Evolutionary conservation across 2,329 filamentous ascomycete species (phyloP).

Genomic region (Zarea fungicola): DNA sequence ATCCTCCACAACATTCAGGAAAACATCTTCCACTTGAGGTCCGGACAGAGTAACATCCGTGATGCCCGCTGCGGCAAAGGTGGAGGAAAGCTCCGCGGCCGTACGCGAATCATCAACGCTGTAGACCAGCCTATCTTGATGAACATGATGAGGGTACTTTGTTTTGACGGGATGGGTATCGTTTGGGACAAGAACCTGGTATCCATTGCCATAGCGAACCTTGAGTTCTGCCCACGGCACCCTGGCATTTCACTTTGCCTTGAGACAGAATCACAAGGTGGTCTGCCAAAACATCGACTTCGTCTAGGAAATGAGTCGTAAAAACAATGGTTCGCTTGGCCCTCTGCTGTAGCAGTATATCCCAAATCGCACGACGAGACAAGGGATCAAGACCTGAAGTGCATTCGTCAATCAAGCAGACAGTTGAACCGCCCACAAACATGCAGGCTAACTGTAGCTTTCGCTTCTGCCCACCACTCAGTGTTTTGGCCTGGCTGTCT

Average conservation of each 20-base stretch:
- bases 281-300: conserved; percentile 63
- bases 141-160: not conserved
- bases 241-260: conserved; percentile 56
- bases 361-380: conserved; percentile 63
- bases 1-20: conserved; percentile 23
- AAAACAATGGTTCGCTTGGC: conserved; percentile 58
- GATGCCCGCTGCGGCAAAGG: conserved; percentile 46
- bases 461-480: conserved; percentile 65
- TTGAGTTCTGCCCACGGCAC: conserved; percentile 62
- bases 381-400: conserved; percentile 63
- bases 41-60: conserved; percentile 27
- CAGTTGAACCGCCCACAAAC: conserved; percentile 62
- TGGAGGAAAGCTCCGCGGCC: conserved; percentile 22
- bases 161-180: too few relatives aligned
- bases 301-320: conserved; percentile 67
- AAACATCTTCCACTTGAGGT: conserved; percentile 29
- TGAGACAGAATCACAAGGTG: conserved; percentile 61
- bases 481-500: conserved; percentile 46
- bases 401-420: conserved; percentile 65
- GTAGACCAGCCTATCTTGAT: conserved; percentile 48
- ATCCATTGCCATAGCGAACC: conserved; percentile 56
- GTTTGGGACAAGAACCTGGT: conserved; percentile 58
- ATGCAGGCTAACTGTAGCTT: conserved; percentile 67
- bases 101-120: conserved; percentile 36
- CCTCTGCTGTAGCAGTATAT: conserved; percentile 60